Conservation (phyloP, 345 rosid species). For the Erodium maritimum region DNA sequence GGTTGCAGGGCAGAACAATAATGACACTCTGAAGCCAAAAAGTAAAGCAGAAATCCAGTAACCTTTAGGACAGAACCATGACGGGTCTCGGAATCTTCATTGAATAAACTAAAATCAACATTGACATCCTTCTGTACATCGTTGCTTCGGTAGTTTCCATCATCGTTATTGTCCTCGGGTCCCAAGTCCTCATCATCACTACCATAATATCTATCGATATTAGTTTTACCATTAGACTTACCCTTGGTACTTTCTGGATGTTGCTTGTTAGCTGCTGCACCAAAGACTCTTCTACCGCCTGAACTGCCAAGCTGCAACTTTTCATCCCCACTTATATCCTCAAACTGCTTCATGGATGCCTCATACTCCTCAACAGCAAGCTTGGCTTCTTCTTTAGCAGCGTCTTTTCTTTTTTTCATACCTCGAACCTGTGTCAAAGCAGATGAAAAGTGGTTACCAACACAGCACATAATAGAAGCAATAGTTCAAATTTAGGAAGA, state of each 20-base stretch:
- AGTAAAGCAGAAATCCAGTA: slow-evolving; percentile 5
- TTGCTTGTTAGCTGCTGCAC: slow-evolving; percentile 39
- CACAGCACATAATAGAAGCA: not conserved
- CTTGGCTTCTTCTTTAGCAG: slow-evolving; percentile 62
- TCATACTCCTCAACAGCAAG: slow-evolving; percentile 73
- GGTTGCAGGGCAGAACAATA: not conserved
- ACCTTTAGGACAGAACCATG: slow-evolving; percentile 39
- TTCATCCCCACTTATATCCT: slow-evolving; percentile 32
- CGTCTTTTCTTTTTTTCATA: slow-evolving; percentile 55
- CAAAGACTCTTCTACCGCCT: slow-evolving; percentile 80
- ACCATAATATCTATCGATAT: slow-evolving; percentile 19
- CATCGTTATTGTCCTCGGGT: slow-evolving; percentile 23
- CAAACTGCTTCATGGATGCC: slow-evolving; percentile 31
- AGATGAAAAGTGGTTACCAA: slow-evolving; percentile 5
- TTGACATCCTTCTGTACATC: slow-evolving; percentile 19
- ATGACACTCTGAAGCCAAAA: not conserved
- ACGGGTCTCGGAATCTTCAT: slow-evolving; percentile 25
- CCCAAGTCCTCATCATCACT: slow-evolving; percentile 58
- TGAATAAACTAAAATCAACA: slow-evolving; percentile 18
- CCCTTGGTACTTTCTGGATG: slow-evolving; percentile 23
- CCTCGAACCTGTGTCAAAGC: slow-evolving; percentile 55
- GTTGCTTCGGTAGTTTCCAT: slow-evolving; percentile 16
- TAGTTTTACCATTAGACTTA: slow-evolving; percentile 35
- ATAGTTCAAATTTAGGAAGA: not conserved
- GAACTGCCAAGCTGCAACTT: slow-evolving; percentile 16